Evolutionary conservation across 139 green algal species (phyloP).

Genomic region (Asterochloris erici): DNA sequence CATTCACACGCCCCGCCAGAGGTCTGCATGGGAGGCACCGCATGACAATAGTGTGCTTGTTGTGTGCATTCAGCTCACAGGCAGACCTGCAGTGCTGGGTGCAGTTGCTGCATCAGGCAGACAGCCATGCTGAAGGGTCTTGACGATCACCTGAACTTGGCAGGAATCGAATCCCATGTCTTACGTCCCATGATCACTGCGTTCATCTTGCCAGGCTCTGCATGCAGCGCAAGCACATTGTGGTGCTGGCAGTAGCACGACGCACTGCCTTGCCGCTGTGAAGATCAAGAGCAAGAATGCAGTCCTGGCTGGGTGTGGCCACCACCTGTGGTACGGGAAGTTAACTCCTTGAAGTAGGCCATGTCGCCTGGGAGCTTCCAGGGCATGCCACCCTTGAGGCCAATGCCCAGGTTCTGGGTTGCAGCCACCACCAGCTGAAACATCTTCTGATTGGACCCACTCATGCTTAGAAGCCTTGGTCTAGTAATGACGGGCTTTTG

Average conservation of each 20-base stretch:
- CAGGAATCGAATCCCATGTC: constrained; percentile 95
- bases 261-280: too few relatives aligned
- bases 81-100: too few relatives aligned
- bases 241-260: too few relatives aligned
- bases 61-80: too few relatives aligned
- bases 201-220: constrained; percentile 64
- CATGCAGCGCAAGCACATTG: too few relatives aligned
- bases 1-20: constrained; percentile 87
- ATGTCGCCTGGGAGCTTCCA: constrained; percentile 87
- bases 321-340: constrained; percentile 35
- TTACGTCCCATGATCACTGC: constrained; percentile 98
- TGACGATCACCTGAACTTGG: constrained; percentile 63
- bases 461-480: too few relatives aligned
- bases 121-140: too few relatives aligned
- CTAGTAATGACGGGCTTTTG: too few relatives aligned
- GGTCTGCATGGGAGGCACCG: constrained; percentile 31
- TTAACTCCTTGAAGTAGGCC: constrained; percentile 91
- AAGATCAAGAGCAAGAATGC: too few relatives aligned
- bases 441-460: background rate
- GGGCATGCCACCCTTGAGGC: constrained; percentile 62
- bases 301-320: constrained; percentile 12
- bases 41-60: too few relatives aligned
- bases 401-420: constrained; percentile 79
- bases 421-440: constrained; percentile 94
- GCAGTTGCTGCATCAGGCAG: too few relatives aligned